Conservation (phyloP, 805 yeast species). For the Wickerhamiella azyma region DNA sequence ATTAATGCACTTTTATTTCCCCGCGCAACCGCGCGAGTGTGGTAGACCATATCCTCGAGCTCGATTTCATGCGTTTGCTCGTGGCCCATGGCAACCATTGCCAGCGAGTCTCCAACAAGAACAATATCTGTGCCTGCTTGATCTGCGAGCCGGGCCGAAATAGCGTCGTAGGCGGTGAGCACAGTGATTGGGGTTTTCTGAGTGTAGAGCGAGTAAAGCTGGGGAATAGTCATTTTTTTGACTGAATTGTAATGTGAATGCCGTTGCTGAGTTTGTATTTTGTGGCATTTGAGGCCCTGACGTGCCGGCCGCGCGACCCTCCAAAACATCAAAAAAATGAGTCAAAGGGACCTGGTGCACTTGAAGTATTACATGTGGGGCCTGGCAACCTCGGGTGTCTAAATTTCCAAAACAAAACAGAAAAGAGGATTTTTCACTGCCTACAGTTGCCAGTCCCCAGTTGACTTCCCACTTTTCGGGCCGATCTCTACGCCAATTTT, state of each 20-base stretch:
- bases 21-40: slow-evolving; percentile 60
- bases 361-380: too few relatives aligned
- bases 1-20: slow-evolving; percentile 54
- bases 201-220: slow-evolving; percentile 27
- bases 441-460: too few relatives aligned
- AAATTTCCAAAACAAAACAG: too few relatives aligned
- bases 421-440: too few relatives aligned
- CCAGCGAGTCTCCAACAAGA: slow-evolving; percentile 82
- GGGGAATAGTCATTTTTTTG: slow-evolving; percentile 30
- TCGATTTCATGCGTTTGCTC: slow-evolving; percentile 50
- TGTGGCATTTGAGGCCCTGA: too few relatives aligned
- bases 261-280: slow-evolving; percentile 20
- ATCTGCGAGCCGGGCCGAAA: slow-evolving; percentile 60
- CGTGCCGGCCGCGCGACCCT: too few relatives aligned
- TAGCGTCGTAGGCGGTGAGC: slow-evolving; percentile 84
- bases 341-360: too few relatives aligned
- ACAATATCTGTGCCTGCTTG: slow-evolving; percentile 52
- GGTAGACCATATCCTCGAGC: slow-evolving; percentile 63
- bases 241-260: slow-evolving; percentile 25
- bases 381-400: too few relatives aligned
- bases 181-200: slow-evolving; percentile 33
- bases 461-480: too few relatives aligned
- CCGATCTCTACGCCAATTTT: too few relatives aligned
- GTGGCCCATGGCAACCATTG: slow-evolving; percentile 84
- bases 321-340: too few relatives aligned